Percentiles rank a stretch among this genome's conserved stretches.
Conservation (phyloP, 257 asterid species). For the Penstemon eatonii region DNA sequence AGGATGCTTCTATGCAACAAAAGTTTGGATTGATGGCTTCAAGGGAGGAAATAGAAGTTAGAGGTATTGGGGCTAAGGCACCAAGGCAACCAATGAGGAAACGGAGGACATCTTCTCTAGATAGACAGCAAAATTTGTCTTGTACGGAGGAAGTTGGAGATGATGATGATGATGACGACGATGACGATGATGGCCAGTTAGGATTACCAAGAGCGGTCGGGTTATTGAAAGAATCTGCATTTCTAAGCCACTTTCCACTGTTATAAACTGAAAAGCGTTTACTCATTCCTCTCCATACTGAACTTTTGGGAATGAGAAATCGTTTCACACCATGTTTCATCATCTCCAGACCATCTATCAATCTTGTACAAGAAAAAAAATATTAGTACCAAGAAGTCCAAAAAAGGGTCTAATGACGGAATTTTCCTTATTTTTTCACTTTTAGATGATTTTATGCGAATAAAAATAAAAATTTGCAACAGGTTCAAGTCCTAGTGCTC, state of each 20-base stretch:
- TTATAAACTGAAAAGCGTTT: conserved; percentile 85
- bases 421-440: background rate
- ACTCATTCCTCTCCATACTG: conserved; percentile 89
- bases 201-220: conserved; percentile 33
- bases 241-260: conserved; percentile 91
- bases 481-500: background rate
- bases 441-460: background rate
- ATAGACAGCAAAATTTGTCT: conserved; percentile 82
- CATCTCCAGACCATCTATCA: conserved; percentile 98
- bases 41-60: conserved; percentile 73
- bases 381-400: conserved; percentile 4
- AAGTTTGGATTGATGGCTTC: conserved; percentile 72
- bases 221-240: conserved; percentile 43
- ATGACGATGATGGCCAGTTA: conserved; percentile 54
- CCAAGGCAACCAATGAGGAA: conserved; percentile 96
- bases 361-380: conserved; percentile 46
- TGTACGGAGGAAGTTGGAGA: conserved; percentile 57
- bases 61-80: conserved; percentile 94
- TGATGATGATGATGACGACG: conserved; percentile 61
- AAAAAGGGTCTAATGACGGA: background rate
- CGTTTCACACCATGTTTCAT: conserved; percentile 96
- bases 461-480: background rate
- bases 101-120: conserved; percentile 91
- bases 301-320: conserved; percentile 89
- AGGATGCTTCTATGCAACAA: conserved; percentile 59